Evolutionary conservation across 257 asterid species (phyloP), one percentile per base, ranked within the genome.

Genomic region (Capsicum chinense): DNA sequence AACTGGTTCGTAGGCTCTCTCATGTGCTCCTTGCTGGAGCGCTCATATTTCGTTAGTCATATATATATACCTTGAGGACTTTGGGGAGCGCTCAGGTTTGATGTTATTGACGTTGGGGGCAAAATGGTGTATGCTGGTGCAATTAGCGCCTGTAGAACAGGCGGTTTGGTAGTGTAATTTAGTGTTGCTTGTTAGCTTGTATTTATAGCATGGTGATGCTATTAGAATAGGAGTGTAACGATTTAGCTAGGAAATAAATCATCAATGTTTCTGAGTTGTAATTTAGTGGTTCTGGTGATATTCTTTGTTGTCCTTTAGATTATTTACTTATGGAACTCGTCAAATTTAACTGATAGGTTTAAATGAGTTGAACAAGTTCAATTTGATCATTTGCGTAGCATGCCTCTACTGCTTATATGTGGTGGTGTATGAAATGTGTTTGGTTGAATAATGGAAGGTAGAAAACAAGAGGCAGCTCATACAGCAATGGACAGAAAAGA

Each of bases 101-200:
- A 76, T 52, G 47, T 73, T 73, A 60, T n/a, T 71, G 13, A 44
- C 37, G 0, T 4, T 44, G 39, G n/a, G 63, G 62, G 13, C 12
- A 21, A 74, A 15, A 7, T 26, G 39, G 62, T 7, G 21, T 33
- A 11, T 50, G 12, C 5, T 6, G 62, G 21, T 52, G 62, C 81
- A 74, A 74, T 74, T 50, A 52, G 21, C 7, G 14, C 48, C 63
- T 35, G 37, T 52, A 52, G 81, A 52, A 76, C 26, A 1, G 16
- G 81, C 26, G 3, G 63, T 8, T 52, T 52, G 58, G 63, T 76
- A 76, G 44, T 52, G 63, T 76, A 19, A 71, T n/a, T 11, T 73
- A 52, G 48, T 76, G 63, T 70, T 44, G 17, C 79, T 70, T 70
- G 79, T 70, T 44, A 70, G 56, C 79, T 70, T 42, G 57, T 16